Evolutionary conservation across 2,329 filamentous ascomycete species (phyloP), one percentile per base, ranked within the genome.

Genomic region (Sporothrix luriei): DNA sequence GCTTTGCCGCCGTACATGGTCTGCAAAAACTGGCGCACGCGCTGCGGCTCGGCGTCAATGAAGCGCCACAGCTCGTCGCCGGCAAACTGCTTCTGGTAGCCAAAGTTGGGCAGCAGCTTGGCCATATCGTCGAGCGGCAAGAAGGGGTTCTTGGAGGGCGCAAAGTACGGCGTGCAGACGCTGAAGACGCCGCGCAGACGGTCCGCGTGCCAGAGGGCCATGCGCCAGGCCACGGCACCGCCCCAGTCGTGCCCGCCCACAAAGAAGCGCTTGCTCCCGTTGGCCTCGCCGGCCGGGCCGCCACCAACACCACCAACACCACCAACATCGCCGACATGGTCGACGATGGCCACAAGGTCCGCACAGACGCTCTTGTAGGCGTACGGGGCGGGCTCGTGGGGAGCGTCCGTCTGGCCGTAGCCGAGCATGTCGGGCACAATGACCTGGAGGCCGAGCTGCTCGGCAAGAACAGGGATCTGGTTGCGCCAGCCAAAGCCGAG

Each of bases 231-330:
- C 38, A 94, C 82, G 2, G 85, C 84, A 75, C 92, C 93, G 78
- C 94, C 94, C 92, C 94, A 97, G 80, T 98, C 94, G 80, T 97
- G 94, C 9, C 93, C 94, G 64, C 93, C 93, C 16, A 97, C 85
- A 69, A 97, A 89, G 76, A 97, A 74, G 55, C 66, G 68, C 29
- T 29, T 51, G 54, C 33, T 29, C 43, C 46, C 90, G 69, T 80
- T 80, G 68, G 70, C 61, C 24, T 29, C 90, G 69, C 80, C 80
- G 64, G 70, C 55, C 5, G 33, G 19, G 55, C 55, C 65, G 38
- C 65, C 57, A 21, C 33, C 33, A 21, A 5, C 33, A 33, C 29
- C 29, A 33, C 29, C 29, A 33, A 4, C 5, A 6, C 40, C 49
- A 59, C 64, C 68, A 7, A 66, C 83, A 38, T 82, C 79, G 73